phyloP scores from a whole-genome alignment of 257 asterid genomes.

The Fraxinus americana region DNA sequence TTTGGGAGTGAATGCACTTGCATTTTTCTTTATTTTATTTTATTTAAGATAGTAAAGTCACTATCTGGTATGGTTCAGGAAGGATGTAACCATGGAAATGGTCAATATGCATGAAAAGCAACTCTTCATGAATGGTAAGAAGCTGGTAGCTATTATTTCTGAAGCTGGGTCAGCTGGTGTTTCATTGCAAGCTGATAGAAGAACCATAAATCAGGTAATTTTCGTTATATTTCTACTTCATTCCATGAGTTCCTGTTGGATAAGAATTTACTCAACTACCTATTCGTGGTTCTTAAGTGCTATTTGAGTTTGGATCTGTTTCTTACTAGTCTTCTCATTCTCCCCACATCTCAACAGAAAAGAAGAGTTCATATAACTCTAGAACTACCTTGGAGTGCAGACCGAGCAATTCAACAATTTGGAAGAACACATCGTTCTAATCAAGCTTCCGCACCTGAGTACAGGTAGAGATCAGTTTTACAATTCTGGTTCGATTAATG shows the following conservation, averaged over 20 bases:
- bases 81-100: slow-evolving; percentile 98
- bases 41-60: slow-evolving; percentile 29
- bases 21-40: slow-evolving; percentile 19
- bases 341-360: slow-evolving; percentile 57
- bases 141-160: slow-evolving; percentile 86
- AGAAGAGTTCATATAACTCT: slow-evolving; percentile 96
- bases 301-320: slow-evolving; percentile 20
- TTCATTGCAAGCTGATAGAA: slow-evolving; percentile 97
- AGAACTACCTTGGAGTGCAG: slow-evolving; percentile 99
- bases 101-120: slow-evolving; percentile 98
- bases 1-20: slow-evolving; percentile 18
- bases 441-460: slow-evolving; percentile 99
- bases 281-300: slow-evolving; percentile 25
- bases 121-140: slow-evolving; percentile 95
- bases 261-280: slow-evolving; percentile 14
- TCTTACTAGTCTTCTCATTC: background rate
- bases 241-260: slow-evolving; percentile 21
- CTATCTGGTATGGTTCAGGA: slow-evolving; percentile 49
- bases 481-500: slow-evolving; percentile 5
- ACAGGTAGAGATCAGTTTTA: slow-evolving; percentile 56
- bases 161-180: slow-evolving; percentile 99
- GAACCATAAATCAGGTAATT: slow-evolving; percentile 88
- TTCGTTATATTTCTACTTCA: slow-evolving; percentile 12
- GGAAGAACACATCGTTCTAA: slow-evolving; percentile 99
- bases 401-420: slow-evolving; percentile 97